These are phyloP conservation scores for Eucalyptus pauciflora DNA, from an alignment of 345 rosid genomes.

Conservation along the genomic window DNA sequence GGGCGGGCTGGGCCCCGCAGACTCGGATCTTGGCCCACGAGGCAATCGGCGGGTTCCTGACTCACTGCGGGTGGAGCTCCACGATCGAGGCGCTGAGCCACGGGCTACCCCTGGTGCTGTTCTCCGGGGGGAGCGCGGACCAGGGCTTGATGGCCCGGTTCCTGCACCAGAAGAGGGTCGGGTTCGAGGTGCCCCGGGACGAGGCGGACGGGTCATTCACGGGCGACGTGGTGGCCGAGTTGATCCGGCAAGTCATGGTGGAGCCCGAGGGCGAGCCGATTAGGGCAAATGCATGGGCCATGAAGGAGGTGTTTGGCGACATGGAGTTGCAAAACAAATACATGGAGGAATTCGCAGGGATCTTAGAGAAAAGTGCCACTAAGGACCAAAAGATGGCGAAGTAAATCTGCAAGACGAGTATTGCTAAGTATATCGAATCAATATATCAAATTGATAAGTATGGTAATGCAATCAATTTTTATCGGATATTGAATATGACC, in stretches of 20 bases:
- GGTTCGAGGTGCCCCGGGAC: not conserved
- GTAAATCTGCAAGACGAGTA: not conserved
- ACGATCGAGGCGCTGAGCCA: not conserved
- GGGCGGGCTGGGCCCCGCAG: constrained; percentile 5
- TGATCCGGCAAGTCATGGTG: not conserved
- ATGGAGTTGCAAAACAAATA: not conserved
- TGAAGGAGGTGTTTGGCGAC: not conserved
- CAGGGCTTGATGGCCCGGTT: constrained; percentile 1
- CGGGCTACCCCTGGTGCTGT: not conserved
- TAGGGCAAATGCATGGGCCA: not conserved
- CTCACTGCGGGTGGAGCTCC: constrained; percentile 2
- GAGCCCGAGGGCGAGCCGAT: not conserved
- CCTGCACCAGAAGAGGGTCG: not conserved
- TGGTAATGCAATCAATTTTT: not conserved
- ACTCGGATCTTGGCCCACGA: not conserved
- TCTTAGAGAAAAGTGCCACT: not conserved
- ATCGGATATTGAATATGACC: not conserved
- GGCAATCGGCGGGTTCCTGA: constrained; percentile 11
- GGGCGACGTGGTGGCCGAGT: not conserved
- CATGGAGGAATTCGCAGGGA: not conserved
- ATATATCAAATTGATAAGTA: not conserved
- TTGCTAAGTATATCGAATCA: not conserved
- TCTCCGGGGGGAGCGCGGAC: not conserved
- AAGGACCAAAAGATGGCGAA: not conserved
- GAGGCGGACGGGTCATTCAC: constrained; percentile 1